Base-by-base conservation (phyloP, 2,329 filamentous ascomycete genomes). In the Incumbomyces lentus region DNA sequence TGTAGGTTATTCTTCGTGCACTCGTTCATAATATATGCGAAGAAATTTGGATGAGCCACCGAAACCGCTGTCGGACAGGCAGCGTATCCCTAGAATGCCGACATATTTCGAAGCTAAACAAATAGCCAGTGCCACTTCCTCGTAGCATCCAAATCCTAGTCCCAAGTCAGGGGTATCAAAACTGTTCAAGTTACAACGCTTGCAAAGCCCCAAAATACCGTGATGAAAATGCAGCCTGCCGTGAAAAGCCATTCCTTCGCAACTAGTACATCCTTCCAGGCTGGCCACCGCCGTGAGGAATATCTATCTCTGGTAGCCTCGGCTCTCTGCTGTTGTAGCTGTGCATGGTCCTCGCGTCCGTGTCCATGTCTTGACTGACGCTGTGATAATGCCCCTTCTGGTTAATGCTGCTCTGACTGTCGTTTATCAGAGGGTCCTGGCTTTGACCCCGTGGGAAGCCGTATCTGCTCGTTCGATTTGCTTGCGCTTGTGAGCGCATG, bases 271-370 rank as follows among this genome's bases (percentile, higher is more conserved):
- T 14, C 34, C 42, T 36, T 19, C 42, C 42, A n/a, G 33, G 19
- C 16, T 45, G 42, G 26, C 42, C 42, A 8, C 17, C 34, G 32
- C 17, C 17, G 10, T 49, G 46, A 17, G 51, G 51, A 44, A 52
- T 52, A 14, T 45, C 49, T 3, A 55, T 40, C 41, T 52, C 44
- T 22, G 53, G 53, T 40, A 55, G 35, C 44, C 39, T 49, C 16
- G 53, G 52, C 38, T 51, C 52, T 17, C 53, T 46, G 48, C 35
- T 33, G 42, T 48, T 38, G 51, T 48, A 42, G 48, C 52, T 45
- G 37, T 49, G 38, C 33, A 40, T n/a, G 36, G 42, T 7, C 47
- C 44, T 37, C 26, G 30, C 13, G 33, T 45, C 42, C 11, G 18
- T 6, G 14, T 7, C 46, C 18, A 42, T 34, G 26, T 48, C 49